Base-by-base conservation (phyloP, 257 asterid genomes). In the Ehretia macrophylla region DNA sequence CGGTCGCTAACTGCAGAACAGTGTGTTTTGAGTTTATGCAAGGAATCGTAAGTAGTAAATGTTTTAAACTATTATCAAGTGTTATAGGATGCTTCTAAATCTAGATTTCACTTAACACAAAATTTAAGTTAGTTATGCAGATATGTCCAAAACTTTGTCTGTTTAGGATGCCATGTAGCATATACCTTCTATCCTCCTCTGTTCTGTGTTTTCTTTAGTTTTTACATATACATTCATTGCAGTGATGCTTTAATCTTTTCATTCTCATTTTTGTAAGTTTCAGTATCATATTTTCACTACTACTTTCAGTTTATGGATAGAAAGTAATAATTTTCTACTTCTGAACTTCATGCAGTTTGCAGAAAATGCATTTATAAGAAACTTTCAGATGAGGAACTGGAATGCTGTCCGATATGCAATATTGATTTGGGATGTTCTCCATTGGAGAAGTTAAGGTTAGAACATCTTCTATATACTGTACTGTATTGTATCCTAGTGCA, bases 371-470 rank as follows among this genome's bases (percentile, higher is more conserved):
- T 92, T 54, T 72, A 84, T 72, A 81, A 78, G 82, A 88, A 88
- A 83, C 84, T 92, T 20, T 69, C 82, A 19, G 95, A 86, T 63
- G 99, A 88, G 69, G 99, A 92, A 76, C 62, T 70, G 69, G 95
- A 86, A 63, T 74, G 87, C 79, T 92, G 99, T 69, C 99, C 99
- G 23, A 63, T 88, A 65, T 92, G 99, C 77, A 86, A 84, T 60
- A 88, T 77, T 58, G 88, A 86, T 68, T 74, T 92, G 72, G 98
- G 98, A 48, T 84, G 95, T 68, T 81, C 66, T 65, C 99, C 99
- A 17, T 55, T 83, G 76, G 99, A 92, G 72, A 92, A 92, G 65
- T 64, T 92, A 82, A 88, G 99, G 99, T 85, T 16, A 49, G 76
- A 55, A 58, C 38, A 20, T 53, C 23, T 19, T 23, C 32, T n/a